Base-by-base conservation (phyloP, 176 grass and related monocot genomes). In the Triticum timopheevii region DNA sequence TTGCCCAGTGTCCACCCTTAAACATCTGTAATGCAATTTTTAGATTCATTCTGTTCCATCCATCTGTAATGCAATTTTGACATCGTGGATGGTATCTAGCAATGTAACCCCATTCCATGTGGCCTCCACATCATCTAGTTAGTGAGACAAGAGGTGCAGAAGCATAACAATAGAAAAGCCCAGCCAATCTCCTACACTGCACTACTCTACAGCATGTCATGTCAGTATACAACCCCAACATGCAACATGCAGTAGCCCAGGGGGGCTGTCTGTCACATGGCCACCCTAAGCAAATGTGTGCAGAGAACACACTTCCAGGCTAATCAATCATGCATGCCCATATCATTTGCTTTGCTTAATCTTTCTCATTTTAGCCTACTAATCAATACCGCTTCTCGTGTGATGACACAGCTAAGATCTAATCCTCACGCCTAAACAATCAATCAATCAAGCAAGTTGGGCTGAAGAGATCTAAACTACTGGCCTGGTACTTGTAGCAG, bases 401-500 rank as follows among this genome's bases (percentile, higher is more conserved):
- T 61, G 76, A 80, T 87, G 76, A 83, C 81, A 91, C 80, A 62
- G 77, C 81, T 84, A 36, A 70, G 58, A 52, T 87, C 85, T 87
- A 87, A 88, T 88, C 81, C 70, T 80, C 24, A 25, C 23, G 39
- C 69, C 70, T 81, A 69, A 85, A 91, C 59, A 91, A 85, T 17
- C 67, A 62, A 35, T 28, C 86, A 91, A 81, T 36, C 68, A 39
- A 35, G 69, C 85, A 91, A 91, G 68, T 88, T 91, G 89, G 85
- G 69, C 28, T 52, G 39, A 69, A 71, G 85, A 81, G 85, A 91
- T 91, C 81, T 81, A 81, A 63, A 80, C 61, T 49, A 13, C 50
- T 84, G 61, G 33, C 31, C 35, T 67, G 69, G 58, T 80, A 84
- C 25, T 74, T 50, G 58, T 47, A 84, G 69, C 76, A 34, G 81